Evolutionary conservation across 176 grass and related monocot species (phyloP), one percentile per base, ranked within the genome.

Genomic region (Musa troglodytarum): DNA sequence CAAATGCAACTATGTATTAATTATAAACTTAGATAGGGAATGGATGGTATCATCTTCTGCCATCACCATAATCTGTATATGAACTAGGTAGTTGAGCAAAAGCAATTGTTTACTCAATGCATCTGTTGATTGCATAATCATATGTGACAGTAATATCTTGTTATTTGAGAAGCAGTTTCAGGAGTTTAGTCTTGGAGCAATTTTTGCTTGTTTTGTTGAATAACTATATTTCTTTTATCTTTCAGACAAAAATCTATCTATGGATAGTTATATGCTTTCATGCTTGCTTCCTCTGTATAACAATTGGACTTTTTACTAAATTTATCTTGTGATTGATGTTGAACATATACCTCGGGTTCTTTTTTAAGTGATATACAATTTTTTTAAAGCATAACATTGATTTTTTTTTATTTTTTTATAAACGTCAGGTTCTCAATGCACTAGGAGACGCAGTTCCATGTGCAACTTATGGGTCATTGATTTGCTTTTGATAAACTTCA

Each of bases 341-440:
- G 63, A 24, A 50, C 7, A 69, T 16, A 15, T 9, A 69, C 17
- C 34, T 16, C 49, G 34, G 67, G n/a, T 20, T 70, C 68, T 49
- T 49, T 51, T 29, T 43, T 11, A 69, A 19, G 1, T 50, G 17
- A 2, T 5, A 50, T 50, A 43, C 8, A 20, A 43, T 43, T 70
- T 70, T 51, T 17, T 10, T 70, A 34, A 70, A 16, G 16, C 43
- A 3, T 50, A 50, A 70, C 3, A 11, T 70, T 70, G 34, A 51
- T 50, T 43, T 43, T 43, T 15, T 81, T 14, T n/a, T n/a, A n/a
- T n/a, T 82, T 77, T 88, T 34, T 1, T 65, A 22, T 75, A 53
- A 12, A 19, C 7, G 29, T 80, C 53, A 98, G 90, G 88, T 98
- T 21, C 88, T 98, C 16, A 90, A 98, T 82, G 95, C 95, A 8